A percentile compares a stretch with the other conserved stretches of the same genome.
Conservation (phyloP, 768 basidiomycete species). For the Postia placenta region DNA sequence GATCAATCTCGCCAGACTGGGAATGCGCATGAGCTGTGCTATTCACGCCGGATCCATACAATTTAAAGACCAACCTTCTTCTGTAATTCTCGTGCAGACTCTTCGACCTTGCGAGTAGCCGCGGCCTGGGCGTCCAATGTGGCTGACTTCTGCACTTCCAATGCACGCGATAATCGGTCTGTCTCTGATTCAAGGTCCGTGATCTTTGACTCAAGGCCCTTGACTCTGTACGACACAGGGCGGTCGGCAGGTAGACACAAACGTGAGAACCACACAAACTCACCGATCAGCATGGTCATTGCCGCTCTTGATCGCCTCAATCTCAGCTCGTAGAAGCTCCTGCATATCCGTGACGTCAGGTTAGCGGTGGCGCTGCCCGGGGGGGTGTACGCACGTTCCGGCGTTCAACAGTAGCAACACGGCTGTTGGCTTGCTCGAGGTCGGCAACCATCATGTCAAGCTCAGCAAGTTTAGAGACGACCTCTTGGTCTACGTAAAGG, state of each 20-base stretch:
- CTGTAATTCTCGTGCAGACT: conserved; percentile 52
- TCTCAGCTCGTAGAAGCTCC: conserved; percentile 95
- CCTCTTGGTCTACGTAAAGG: conserved; percentile 73
- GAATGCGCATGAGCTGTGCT: background rate
- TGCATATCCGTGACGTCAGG: conserved; percentile 23
- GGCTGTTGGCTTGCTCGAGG: conserved; percentile 89
- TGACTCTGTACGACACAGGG: conserved; percentile 42
- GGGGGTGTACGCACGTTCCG: conserved; percentile 60
- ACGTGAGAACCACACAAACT: conserved; percentile 22
- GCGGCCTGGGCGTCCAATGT: conserved; percentile 41
- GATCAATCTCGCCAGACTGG: conserved; percentile 60
- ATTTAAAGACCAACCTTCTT: conserved; percentile 36
- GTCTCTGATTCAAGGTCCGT: conserved; percentile 72
- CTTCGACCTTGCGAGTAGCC: conserved; percentile 51
- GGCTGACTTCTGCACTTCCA: conserved; percentile 54
- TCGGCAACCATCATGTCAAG: conserved; percentile 94
- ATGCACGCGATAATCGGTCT: conserved; percentile 56
- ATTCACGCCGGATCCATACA: too few relatives aligned
- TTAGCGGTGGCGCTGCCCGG: background rate
- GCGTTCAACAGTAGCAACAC: conserved; percentile 87
- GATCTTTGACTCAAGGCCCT: conserved; percentile 67
- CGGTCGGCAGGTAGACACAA: background rate
- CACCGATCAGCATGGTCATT: conserved; percentile 66
- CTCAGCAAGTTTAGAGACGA: conserved; percentile 83
- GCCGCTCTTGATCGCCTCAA: conserved; percentile 83